Base-by-base conservation (phyloP, 306 rosid genomes). In the Mucuna pruriens region DNA sequence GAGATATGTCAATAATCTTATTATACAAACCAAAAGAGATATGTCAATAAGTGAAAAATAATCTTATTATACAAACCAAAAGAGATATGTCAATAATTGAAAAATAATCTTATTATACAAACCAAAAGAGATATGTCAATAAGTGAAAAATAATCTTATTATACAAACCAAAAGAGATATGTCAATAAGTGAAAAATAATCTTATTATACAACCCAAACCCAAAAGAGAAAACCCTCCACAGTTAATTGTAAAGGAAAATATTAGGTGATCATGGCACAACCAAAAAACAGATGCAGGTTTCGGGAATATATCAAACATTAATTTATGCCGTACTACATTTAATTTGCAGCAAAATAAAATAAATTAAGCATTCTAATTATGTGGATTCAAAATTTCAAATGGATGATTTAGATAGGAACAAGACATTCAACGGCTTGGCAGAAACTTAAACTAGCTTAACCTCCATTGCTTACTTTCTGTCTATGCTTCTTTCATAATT, bases 381-480 rank as follows among this genome's bases (percentile, higher is more conserved):
- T 79, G 17, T 9, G 71, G 25, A 38, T 25, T 36, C 67, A 55
- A 69, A 79, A 19, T 67, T 67, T 67, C 52, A 22, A 67, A 19
- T 68, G 38, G 44, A 57, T 40, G n/a, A 54, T 52, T 38, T 54
- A 16, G 13, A n/a, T 20, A 12, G 60, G 58, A 58, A 74, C 10
- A 64, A 67, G 36, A 42, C 42, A 26, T 16, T 7, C 20, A 33
- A 9, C 10, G 0, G 0, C 9, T 8, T 54, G 62, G 36, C 36
- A 51, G 66, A 71, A 51, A n/a, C 25, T 7, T 62, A 57, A 63
- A 72, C 80, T 52, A 64, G 25, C 80, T 0, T n/a, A 62, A 74
- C 51, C 79, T 70, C 55, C 44, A 66, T 77, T 33, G 20, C 42
- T 58, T 16, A 4, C 52, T 71, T 66, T 19, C 49, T 15, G 23